Evolutionary conservation across 139 green algal species (phyloP), one percentile per base, ranked within the genome.

Genomic region (Pseudopediastrum boryanum): DNA sequence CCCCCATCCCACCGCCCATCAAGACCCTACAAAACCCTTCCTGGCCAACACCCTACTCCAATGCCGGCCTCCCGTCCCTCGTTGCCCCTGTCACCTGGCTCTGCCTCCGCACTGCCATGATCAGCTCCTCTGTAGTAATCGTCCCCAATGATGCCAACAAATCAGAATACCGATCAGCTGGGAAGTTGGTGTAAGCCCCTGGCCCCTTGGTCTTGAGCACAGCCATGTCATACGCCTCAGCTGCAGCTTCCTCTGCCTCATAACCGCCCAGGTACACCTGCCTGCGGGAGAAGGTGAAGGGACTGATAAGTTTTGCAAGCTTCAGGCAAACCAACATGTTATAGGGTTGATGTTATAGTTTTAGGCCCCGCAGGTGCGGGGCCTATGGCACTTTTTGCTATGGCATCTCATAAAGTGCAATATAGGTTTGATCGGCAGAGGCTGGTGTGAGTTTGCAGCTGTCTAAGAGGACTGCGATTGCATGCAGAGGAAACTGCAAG

Each of bases 201-300:
- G 42, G 31, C 8, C 93, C 91, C 82, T 96, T 96, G 79, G 70
- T 84, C 84, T 96, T 97, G 56, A 97, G 81, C 9, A 90, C 90
- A 5, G 92, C 93, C 65, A 97, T 92, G 83, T 97, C 94, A 68
- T 95, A 98, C 0, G 93, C 94, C 82, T 98, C 94, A 1, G 94
- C 94, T 25, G 94, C 94, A 56, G 95, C 92, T 61, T 95, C 94
- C 85, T 98, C 94, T 16, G 36, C 19, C 54, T 84, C 86, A 78
- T 84, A 88, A 5, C 81, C 81, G 21, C 88, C 88, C 23, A 93
- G 78, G 58, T 93, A 93, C 16, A 91, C 78, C 71, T 85, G 81
- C 66, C 70, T 82, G 73, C 44, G 35, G 35, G 66, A 7, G 3
- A 4, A 9, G 7, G 56, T 10, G 25, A 65, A 31, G 56, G 7